Conservation (phyloP, 768 basidiomycete species). For the Pleurotus cornucopiae region DNA sequence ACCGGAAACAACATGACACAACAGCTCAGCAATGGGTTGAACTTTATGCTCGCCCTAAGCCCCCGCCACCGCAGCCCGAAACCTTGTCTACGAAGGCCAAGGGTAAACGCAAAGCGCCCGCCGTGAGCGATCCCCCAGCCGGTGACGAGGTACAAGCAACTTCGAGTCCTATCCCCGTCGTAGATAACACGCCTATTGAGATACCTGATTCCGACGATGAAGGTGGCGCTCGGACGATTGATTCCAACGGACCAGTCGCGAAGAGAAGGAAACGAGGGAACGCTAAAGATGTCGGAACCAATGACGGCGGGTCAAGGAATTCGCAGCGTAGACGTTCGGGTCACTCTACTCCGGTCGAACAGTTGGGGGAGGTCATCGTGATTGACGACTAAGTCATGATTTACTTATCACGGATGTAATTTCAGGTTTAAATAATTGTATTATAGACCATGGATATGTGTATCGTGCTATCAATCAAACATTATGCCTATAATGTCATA, state of each 20-base stretch:
- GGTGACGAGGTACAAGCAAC: constrained; percentile 10
- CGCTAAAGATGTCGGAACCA: constrained; percentile 8
- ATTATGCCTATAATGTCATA: not conserved
- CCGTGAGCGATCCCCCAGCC: constrained; percentile 7
- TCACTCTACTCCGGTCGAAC: constrained; percentile 11
- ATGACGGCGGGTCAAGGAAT: constrained; percentile 9
- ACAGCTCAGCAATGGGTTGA: constrained; percentile 79
- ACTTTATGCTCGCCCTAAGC: constrained; percentile 55
- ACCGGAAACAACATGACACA: constrained; percentile 67
- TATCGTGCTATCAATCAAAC: constrained; percentile 7
- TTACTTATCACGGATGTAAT: not conserved
- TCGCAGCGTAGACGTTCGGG: constrained; percentile 12
- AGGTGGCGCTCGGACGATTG: not conserved
- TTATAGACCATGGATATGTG: not conserved
- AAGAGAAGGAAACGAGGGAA: constrained; percentile 32
- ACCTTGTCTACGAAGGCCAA: constrained; percentile 22
- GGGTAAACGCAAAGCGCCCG: constrained; percentile 29
- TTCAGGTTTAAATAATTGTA: not conserved
- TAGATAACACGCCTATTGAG: constrained; percentile 16
- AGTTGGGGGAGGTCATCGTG: constrained; percentile 39
- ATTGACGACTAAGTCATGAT: constrained; percentile 29
- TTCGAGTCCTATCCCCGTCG: not conserved
- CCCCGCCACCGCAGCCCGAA: constrained; percentile 25
- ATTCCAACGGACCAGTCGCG: constrained; percentile 10
- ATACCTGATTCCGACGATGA: constrained; percentile 26